Base-by-base conservation (phyloP, 1,139 yeast genomes). In the Saccharomyces hybrid region DNA sequence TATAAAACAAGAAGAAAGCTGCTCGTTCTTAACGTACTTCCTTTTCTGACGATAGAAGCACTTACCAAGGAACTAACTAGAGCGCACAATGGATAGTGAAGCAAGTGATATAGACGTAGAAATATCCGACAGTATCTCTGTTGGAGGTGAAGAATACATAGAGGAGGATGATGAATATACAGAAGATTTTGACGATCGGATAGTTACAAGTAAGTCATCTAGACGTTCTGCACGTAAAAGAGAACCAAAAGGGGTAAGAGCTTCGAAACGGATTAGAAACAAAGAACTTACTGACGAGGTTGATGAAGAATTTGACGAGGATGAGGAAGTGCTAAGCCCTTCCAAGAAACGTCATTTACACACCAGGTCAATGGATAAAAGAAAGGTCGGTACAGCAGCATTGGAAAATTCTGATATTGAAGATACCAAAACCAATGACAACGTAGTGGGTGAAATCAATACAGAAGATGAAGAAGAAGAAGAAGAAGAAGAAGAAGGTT, bases 81-180 rank as follows among this genome's bases (percentile, higher is more conserved):
- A 9, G 0, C 25, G 4, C 2, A 38, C 13, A 38, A 57, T 57
- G 57, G 59, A 58, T 14, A 57, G 60, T 29, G 60, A 56, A 49
- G 42, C 53, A 28, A 57, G 60, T 51, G 60, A 57, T 14, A 29
- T 51, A 3, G 53, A 46, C 8, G 46, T 55, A n/a, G 57, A 51
- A 16, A 44, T 23, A 28, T 53, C 57, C 3, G 56, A 55, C 28
- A 34, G 16, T 8, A 16, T 14, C 13, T 27, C 48, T 5, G 38
- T 14, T 26, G 32, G 29, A 6, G 52, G 57, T 9, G 64, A 59
- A 5, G 66, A 61, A 34, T 62, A 58, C 4, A 59, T 55, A 20
- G 23, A 20, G 7, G 62, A 59, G 9, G 51, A 54, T 29, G 62
- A 55, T 5, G 55, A 51, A 1, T 63, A 55, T 4, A 60, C 57